Percentiles rank a stretch among this genome's conserved stretches.
Evolutionary conservation across 345 rosid genomes (phyloP).

Genomic region (Bruguiera gymnorhiza): DNA sequence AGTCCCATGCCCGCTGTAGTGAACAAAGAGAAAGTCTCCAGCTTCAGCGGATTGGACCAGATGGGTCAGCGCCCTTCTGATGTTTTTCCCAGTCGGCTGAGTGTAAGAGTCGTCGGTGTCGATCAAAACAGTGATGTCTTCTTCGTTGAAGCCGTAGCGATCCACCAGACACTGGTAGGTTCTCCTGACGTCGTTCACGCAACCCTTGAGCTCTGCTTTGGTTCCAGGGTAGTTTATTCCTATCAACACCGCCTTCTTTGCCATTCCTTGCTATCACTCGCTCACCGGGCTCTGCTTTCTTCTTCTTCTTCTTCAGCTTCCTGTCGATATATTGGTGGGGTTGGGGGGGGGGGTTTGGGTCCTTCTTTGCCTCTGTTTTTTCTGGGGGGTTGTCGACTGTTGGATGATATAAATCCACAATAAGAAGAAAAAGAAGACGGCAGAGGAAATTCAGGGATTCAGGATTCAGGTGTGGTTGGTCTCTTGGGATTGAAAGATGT

Average conservation of each 20-base stretch:
- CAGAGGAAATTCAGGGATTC: no score
- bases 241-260: conserved; percentile 71
- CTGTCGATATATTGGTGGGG: no score
- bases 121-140: conserved; percentile 57
- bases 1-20: conserved; percentile 97
- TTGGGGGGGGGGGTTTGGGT: no score
- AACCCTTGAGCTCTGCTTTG: conserved; percentile 84
- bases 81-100: conserved; percentile 79
- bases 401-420: no score
- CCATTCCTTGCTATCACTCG: conserved; percentile 29
- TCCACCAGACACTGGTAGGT: conserved; percentile 58
- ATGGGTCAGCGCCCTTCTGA: conserved; percentile 46
- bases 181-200: conserved; percentile 78
- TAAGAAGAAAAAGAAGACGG: no score
- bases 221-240: conserved; percentile 83
- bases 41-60: conserved; percentile 60
- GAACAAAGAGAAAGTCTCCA: conserved; percentile 67
- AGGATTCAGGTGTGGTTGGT: no score
- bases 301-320: not conserved
- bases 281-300: not conserved
- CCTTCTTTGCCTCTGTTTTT: no score
- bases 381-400: no score
- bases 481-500: no score
- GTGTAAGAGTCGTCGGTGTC: conserved; percentile 61
- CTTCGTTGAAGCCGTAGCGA: conserved; percentile 64